Evolutionary conservation across 169 alveolate species (phyloP), one percentile per base, ranked within the genome.

Genomic region (Theileria orientalis): DNA sequence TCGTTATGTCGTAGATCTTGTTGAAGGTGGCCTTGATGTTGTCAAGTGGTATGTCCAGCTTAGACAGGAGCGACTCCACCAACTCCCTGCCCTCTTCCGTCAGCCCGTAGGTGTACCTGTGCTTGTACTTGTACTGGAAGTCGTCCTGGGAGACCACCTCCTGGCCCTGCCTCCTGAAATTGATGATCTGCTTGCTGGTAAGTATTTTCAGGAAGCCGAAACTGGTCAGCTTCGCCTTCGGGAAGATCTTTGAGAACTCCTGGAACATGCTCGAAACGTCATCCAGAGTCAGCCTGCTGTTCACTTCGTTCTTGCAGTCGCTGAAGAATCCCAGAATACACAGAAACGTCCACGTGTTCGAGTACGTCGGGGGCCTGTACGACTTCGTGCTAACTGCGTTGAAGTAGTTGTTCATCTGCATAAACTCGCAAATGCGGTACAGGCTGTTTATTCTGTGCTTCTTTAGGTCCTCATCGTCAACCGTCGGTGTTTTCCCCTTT

Each of bases 271-370:
- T 49, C 19, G 40, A 16, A 0, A 79, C 63, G 19, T 27, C 75
- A 5, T 66, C 64, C 25, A 69, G 29, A 27, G 72, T 11, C 44
- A 79, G 70, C 35, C 64, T 68, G 23, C 27, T 68, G 1, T 68
- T 73, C n/a, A 25, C 54, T 6, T 30, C 59, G 0, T 41, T 14
- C 19, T 33, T 27, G 44, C 46, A 40, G 35, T 57, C 74, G 5
- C 76, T 32, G 42, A 41, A 79, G 35, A 79, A 44, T 19, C 83
- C 87, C 23, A 79, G 66, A 21, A 79, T 69, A 57, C 71, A 40
- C 47, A 79, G 30, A 57, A 79, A 79, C 11, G 78, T 71, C 87
- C 87, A 79, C 16, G 77, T 52, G 40, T 37, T 63, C 19, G 87
- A 79, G 30, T 71, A 70, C 9, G 52, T 52, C 30, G 35, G 13